Evolutionary conservation across 148 eudicot species (phyloP).

Genomic region (Pharnaceum exiguum): DNA sequence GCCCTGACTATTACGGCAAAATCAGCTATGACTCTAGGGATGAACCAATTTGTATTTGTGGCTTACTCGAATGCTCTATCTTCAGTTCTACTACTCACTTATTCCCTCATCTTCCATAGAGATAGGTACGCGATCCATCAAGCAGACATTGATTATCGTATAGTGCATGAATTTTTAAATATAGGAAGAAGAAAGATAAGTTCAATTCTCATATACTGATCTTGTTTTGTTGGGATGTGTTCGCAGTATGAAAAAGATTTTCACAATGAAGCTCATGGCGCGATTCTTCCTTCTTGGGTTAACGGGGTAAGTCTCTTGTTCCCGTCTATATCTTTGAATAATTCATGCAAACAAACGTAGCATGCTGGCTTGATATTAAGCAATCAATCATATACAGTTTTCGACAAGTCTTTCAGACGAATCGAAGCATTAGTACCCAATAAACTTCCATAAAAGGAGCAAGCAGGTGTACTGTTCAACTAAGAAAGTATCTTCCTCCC

Average conservation of each 20-base stretch:
- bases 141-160: too few species aligned
- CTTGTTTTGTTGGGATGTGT: not conserved
- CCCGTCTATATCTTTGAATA: not conserved
- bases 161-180: too few species aligned
- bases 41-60: constrained; percentile 78
- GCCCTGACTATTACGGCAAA: constrained; percentile 64
- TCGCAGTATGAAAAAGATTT: constrained; percentile 32
- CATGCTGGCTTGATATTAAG: constrained; percentile 1
- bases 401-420: too few species aligned
- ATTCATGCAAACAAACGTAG: not conserved
- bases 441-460: too few species aligned
- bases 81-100: constrained; percentile 47
- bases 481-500: too few species aligned
- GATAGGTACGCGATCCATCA: constrained; percentile 54
- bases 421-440: too few species aligned
- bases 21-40: constrained; percentile 48
- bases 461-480: too few species aligned
- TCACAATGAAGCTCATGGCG: constrained; percentile 32
- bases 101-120: constrained; percentile 34
- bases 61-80: constrained; percentile 69
- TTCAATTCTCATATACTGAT: too few species aligned
- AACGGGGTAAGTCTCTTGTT: constrained; percentile 44
- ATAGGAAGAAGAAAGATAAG: too few species aligned
- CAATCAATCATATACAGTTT: too few species aligned
- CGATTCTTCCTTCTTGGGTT: constrained; percentile 65